Conservation (phyloP, 371 early-diverging fungal genomes). For the Apophysomyces sp. region DNA sequence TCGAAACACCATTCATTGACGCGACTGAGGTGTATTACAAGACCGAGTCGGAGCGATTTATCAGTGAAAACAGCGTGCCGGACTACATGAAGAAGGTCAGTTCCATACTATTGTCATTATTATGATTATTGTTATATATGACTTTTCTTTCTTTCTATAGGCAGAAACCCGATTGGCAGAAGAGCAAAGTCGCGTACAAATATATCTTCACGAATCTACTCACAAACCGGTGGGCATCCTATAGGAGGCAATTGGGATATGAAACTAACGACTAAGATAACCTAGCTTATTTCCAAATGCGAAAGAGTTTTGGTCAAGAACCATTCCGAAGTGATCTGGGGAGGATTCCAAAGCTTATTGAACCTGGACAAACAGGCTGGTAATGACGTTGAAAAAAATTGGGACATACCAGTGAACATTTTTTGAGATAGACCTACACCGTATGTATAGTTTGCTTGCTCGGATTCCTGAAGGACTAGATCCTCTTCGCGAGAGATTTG, state of each 20-base stretch:
- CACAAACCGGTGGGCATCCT: slow-evolving; percentile 53
- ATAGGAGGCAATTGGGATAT: background rate
- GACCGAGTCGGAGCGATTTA: slow-evolving; percentile 82
- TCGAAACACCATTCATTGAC: slow-evolving; percentile 78
- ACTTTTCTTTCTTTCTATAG: slow-evolving; percentile 25
- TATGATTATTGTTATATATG: no score
- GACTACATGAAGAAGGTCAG: slow-evolving; percentile 91
- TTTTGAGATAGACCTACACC: slow-evolving; percentile 66
- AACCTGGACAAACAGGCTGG: slow-evolving; percentile 82
- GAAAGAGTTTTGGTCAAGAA: slow-evolving; percentile 83
- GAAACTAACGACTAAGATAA: background rate
- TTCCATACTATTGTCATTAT: background rate
- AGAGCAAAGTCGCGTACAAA: slow-evolving; percentile 86
- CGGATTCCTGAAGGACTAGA: slow-evolving; percentile 84
- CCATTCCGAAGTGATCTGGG: slow-evolving; percentile 78
- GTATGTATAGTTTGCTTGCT: slow-evolving; percentile 81
- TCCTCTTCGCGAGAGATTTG: slow-evolving; percentile 78
- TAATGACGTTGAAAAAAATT: slow-evolving; percentile 3
- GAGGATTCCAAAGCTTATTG: slow-evolving; percentile 87
- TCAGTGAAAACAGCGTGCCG: slow-evolving; percentile 82
- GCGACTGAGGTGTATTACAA: slow-evolving; percentile 86
- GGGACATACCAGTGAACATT: background rate
- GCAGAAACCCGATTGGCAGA: slow-evolving; percentile 83
- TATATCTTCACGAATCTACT: slow-evolving; percentile 85
- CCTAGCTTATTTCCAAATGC: slow-evolving; percentile 69